These are phyloP conservation scores for Colletotrichum sp. DNA, from an alignment of 2,329 filamentous ascomycete genomes.

Conservation along the genomic window DNA sequence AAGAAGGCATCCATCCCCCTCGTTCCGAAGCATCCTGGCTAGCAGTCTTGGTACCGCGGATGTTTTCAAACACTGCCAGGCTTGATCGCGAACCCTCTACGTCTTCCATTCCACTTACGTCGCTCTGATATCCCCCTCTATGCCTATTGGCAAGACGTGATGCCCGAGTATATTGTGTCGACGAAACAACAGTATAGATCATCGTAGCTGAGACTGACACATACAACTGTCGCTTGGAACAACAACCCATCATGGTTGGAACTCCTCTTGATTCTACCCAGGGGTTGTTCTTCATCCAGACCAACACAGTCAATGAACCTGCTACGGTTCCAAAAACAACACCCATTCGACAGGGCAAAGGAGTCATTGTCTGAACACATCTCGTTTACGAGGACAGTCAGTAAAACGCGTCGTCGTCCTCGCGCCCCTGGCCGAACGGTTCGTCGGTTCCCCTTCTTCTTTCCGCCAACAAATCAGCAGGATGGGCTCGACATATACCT, in stretches of 20 bases:
- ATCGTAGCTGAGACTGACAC: neutral
- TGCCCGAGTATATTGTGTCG: rapidly evolving
- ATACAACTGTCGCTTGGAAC: neutral
- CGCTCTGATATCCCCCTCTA: neutral
- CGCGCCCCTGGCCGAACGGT: neutral
- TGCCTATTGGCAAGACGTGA: rapidly evolving
- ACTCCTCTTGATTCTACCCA: neutral
- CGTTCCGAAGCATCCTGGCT: neutral
- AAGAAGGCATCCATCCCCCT: rapidly evolving
- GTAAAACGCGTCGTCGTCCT: neutral
- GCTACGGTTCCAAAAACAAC: rapidly evolving
- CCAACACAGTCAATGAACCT: neutral
- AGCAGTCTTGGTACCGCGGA: neutral
- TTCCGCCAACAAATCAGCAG: neutral
- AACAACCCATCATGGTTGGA: rapidly evolving
- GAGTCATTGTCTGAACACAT: neutral
- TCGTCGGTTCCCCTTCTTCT: neutral
- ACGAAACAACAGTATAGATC: neutral
- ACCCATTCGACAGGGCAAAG: rapidly evolving
- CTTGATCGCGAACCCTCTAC: rapidly evolving
- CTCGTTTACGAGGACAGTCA: neutral
- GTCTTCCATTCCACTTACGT: neutral
- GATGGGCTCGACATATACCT: neutral
- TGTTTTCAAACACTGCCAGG: rapidly evolving
- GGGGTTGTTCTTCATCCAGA: neutral